phyloP scores from a whole-genome alignment of 352 stramenopile species.

The Phytophthora brassicae region DNA sequence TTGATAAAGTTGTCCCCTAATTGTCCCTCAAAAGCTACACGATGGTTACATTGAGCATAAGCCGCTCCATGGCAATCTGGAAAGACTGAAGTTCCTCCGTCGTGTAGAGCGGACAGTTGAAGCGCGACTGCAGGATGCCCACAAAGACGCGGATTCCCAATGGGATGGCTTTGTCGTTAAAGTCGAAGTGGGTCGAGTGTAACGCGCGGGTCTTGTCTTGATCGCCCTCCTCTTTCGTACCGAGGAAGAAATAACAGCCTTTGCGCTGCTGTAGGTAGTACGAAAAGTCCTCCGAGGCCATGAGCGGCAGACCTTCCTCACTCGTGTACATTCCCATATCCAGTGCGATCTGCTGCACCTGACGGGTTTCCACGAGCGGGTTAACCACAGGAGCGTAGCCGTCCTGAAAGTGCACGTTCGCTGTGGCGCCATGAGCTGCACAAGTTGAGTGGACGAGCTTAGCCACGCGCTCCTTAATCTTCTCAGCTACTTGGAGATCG shows the following conservation, averaged over 20 bases:
- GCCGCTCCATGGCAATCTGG: slow-evolving; percentile 75
- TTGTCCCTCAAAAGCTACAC: slow-evolving; percentile 28
- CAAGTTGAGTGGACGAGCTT: slow-evolving; percentile 88
- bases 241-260: slow-evolving; percentile 86
- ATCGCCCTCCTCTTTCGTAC: slow-evolving; percentile 71
- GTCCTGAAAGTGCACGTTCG: slow-evolving; percentile 62
- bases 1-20: not conserved
- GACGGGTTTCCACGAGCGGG: slow-evolving; percentile 71
- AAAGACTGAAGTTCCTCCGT: slow-evolving; percentile 76
- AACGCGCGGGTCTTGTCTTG: slow-evolving; percentile 57
- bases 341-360: slow-evolving; percentile 75
- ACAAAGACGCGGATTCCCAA: slow-evolving; percentile 82
- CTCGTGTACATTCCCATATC: slow-evolving; percentile 78
- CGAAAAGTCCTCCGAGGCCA: slow-evolving; percentile 95
- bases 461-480: slow-evolving; percentile 84
- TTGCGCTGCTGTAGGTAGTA: slow-evolving; percentile 87
- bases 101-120: slow-evolving; percentile 68
- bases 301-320: slow-evolving; percentile 81
- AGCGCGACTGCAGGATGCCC: slow-evolving; percentile 66
- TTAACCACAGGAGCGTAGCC: slow-evolving; percentile 83
- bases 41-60: slow-evolving; percentile 47
- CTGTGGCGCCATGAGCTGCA: slow-evolving; percentile 71
- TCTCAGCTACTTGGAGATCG: slow-evolving; percentile 79
- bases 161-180: slow-evolving; percentile 85
- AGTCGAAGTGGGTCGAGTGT: slow-evolving; percentile 83